Conservation (phyloP, 2,329 filamentous ascomycete species). For the Cercospora zeae-maydis region DNA sequence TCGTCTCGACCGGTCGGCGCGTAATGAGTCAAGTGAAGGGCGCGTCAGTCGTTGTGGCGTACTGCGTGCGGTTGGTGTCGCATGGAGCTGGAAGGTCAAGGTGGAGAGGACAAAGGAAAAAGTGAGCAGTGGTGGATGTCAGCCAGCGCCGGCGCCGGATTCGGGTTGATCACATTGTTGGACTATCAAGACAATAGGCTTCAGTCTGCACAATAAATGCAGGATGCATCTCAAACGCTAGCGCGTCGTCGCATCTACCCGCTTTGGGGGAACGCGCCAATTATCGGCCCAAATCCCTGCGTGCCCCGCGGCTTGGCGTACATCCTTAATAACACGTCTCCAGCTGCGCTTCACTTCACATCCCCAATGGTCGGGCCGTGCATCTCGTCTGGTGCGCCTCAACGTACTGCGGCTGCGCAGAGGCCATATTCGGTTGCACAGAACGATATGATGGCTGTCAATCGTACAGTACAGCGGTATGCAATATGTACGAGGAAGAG, state of each 20-base stretch:
- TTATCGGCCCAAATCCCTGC: background rate
- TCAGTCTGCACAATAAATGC: constrained; percentile 1
- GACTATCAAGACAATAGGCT: constrained; percentile 3
- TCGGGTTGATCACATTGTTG: background rate
- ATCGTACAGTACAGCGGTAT: background rate
- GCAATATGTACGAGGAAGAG: background rate
- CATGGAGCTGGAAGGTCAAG: background rate
- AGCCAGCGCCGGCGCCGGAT: constrained; percentile 9
- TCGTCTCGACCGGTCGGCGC: background rate
- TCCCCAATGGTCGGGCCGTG: background rate
- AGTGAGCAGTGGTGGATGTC: background rate
- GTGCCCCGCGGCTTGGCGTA: background rate
- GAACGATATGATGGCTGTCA: background rate
- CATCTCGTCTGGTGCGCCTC: background rate
- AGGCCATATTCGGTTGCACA: background rate
- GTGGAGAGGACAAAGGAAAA: constrained; percentile 5
- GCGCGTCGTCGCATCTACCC: background rate
- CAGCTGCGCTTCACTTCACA: background rate
- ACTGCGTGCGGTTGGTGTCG: background rate
- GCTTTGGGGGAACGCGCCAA: background rate
- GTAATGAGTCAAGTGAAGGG: background rate
- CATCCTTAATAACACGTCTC: background rate
- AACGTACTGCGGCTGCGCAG: background rate
- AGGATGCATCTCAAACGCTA: background rate
- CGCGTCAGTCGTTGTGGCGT: background rate